Conservation (phyloP, 305 asterid species). For the Fraxinus albicans region DNA sequence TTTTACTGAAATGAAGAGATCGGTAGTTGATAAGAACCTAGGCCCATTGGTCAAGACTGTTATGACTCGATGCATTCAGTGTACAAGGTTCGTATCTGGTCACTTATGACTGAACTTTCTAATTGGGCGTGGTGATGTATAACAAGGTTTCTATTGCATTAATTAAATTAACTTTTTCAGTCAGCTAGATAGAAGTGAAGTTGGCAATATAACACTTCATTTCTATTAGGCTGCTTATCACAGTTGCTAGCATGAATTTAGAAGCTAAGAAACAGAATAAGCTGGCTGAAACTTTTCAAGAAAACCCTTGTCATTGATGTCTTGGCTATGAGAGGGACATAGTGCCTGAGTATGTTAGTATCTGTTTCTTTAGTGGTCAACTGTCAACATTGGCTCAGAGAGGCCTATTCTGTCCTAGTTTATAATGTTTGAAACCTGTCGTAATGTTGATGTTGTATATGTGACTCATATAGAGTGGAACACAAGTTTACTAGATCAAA, state of each 20-base stretch:
- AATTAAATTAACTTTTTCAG: conserved; percentile 1
- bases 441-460: not conserved
- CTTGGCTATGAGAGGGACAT: not conserved
- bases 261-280: not conserved
- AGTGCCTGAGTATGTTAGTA: conserved; percentile 14
- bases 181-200: conserved; percentile 7
- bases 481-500: too few species aligned
- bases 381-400: not conserved
- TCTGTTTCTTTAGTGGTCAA: conserved; percentile 1
- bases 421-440: conserved; percentile 7
- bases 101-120: not conserved
- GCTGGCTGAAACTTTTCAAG: not conserved
- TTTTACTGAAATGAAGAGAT: conserved; percentile 89
- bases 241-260: not conserved
- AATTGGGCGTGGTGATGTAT: not conserved
- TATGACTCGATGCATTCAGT: conserved; percentile 97
- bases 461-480: too few species aligned
- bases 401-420: not conserved
- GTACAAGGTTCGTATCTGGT: conserved; percentile 65
- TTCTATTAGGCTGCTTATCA: not conserved
- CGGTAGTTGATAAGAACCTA: conserved; percentile 96
- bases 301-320: not conserved
- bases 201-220: not conserved
- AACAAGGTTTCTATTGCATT: not conserved
- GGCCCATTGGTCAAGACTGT: conserved; percentile 98